Evolutionary conservation across 2,329 filamentous ascomycete species (phyloP).

Genomic region (Orbilia brochopaga): DNA sequence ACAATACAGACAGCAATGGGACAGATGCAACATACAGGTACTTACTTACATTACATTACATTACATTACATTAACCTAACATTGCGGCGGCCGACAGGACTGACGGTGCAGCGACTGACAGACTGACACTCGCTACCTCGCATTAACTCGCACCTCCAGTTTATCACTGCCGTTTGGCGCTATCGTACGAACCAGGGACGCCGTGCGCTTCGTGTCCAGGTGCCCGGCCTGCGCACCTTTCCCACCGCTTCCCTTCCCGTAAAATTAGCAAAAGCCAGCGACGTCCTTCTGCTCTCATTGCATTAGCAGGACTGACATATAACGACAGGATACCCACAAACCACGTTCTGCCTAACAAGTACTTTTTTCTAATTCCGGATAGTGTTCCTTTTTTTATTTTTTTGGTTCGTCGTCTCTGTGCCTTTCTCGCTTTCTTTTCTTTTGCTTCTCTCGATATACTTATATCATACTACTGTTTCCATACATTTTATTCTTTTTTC

Average conservation of each 20-base stretch:
- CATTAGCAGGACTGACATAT: conserved; percentile 42
- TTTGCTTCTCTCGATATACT: conserved; percentile 7
- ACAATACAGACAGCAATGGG: too few relatives aligned
- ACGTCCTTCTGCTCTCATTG: conserved; percentile 41
- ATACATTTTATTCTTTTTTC: conserved; percentile 44
- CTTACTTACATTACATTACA: background rate
- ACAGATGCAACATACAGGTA: too few relatives aligned
- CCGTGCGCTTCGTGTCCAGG: conserved; percentile 43
- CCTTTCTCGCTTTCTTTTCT: conserved; percentile 13
- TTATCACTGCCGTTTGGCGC: conserved; percentile 26
- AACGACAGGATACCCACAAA: conserved; percentile 51
- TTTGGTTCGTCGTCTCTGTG: conserved; percentile 27
- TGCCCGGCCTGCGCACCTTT: conserved; percentile 16
- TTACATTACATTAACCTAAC: too few relatives aligned
- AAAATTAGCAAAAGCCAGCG: conserved; percentile 49
- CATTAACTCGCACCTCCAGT: background rate
- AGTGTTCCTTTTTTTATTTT: conserved; percentile 39
- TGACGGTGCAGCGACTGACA: too few relatives aligned
- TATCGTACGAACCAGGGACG: conserved; percentile 50
- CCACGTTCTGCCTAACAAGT: conserved; percentile 50
- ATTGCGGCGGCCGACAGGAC: too few relatives aligned
- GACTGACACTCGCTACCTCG: too few relatives aligned
- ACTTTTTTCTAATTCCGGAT: conserved; percentile 50
- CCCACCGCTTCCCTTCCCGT: conserved; percentile 26
- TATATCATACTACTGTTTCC: conserved; percentile 19